phyloP scores from a whole-genome alignment of 2,329 filamentous ascomycete genomes.

The Arthrobotrys pseudoclavata region DNA sequence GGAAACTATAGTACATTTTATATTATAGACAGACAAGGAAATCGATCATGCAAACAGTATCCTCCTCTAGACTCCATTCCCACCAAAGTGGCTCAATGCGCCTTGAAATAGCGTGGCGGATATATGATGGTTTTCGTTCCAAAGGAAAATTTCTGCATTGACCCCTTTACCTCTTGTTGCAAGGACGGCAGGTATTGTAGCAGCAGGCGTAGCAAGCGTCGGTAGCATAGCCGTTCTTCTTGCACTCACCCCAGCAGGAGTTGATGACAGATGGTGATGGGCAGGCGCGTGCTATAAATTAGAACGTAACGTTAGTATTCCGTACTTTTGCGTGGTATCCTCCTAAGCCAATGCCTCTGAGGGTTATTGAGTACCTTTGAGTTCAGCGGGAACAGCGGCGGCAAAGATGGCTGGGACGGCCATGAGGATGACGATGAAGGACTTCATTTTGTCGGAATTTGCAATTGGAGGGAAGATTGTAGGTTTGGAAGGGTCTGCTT shows the following conservation, averaged over 20 bases:
- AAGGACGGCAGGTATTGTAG: constrained; percentile 44
- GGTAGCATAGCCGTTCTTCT: constrained; percentile 28
- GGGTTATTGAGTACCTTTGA: constrained; percentile 8
- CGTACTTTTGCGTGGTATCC: no score
- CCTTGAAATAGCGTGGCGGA: background rate
- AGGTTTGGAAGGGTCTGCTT: background rate
- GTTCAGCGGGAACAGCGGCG: constrained; percentile 31
- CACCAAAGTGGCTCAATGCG: no score
- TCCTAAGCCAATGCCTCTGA: background rate
- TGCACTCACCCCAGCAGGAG: constrained; percentile 42
- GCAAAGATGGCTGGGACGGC: constrained; percentile 38
- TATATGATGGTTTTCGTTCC: background rate
- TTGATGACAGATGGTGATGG: constrained; percentile 35
- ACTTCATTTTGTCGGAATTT: constrained; percentile 43
- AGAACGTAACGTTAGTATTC: background rate
- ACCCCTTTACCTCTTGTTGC: constrained; percentile 25
- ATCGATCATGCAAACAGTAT: background rate
- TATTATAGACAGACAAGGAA: background rate
- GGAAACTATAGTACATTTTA: constrained; percentile 3
- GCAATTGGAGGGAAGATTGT: background rate
- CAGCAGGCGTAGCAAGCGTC: constrained; percentile 45
- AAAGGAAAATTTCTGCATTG: background rate
- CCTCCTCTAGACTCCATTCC: no score
- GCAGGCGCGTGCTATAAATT: constrained; percentile 28
- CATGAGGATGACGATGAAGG: constrained; percentile 40